Percentiles rank a stretch among this genome's conserved stretches.
These are phyloP conservation scores for Teratosphaeriaceae sp. DNA, from an alignment of 2,329 filamentous ascomycete genomes.

Conservation along the genomic window DNA sequence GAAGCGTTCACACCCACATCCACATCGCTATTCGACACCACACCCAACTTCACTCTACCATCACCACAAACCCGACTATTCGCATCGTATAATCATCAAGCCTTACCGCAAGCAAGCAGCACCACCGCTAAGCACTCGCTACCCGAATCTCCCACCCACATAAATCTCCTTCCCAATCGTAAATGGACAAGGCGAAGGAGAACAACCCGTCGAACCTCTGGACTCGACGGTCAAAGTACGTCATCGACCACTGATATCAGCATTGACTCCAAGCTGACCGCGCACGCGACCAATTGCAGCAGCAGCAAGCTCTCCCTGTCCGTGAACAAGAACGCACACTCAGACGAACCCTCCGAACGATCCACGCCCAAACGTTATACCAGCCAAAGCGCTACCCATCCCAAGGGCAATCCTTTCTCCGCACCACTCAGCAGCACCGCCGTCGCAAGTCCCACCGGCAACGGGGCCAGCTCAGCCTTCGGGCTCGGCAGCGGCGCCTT, in stretches of 20 bases:
- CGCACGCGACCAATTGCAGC: constrained; percentile 42
- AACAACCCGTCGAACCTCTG: constrained; percentile 47
- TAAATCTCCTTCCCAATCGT: constrained; percentile 2
- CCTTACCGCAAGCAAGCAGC: no score
- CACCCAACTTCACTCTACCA: background rate
- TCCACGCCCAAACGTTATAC: constrained; percentile 67
- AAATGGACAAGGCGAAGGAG: constrained; percentile 29
- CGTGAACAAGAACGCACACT: constrained; percentile 55
- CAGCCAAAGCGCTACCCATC: constrained; percentile 58
- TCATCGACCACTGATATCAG: constrained; percentile 6
- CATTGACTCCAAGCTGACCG: constrained; percentile 14
- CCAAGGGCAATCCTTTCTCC: constrained; percentile 72
- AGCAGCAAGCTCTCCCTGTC: constrained; percentile 86
- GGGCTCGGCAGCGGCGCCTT: constrained; percentile 92
- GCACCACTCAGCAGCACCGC: constrained; percentile 58
- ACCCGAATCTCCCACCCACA: background rate
- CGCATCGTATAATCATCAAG: no score
- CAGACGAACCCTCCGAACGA: constrained; percentile 46
- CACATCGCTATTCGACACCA: background rate
- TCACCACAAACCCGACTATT: constrained; percentile 1
- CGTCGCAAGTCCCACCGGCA: constrained; percentile 67
- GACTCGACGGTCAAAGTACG: constrained; percentile 79
- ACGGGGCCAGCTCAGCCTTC: constrained; percentile 79
- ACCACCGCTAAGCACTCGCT: no score
- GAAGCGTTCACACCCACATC: background rate